Evolutionary conservation across 495 filamentous ascomycete genomes (phyloP).

Genomic region (Podospora didyma): DNA sequence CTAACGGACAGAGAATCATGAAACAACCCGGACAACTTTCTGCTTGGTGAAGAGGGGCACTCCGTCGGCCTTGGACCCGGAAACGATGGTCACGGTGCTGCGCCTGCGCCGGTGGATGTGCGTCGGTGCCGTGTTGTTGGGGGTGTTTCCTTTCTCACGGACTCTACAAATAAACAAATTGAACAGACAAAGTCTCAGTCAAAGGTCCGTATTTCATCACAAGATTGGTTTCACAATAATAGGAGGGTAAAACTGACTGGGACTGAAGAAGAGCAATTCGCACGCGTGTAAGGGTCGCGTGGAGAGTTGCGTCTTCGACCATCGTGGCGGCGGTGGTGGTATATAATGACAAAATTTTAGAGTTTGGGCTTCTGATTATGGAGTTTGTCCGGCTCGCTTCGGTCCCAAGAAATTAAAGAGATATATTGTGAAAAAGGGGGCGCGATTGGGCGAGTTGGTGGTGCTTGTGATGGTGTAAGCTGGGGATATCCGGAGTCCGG

Average conservation of each 20-base stretch:
- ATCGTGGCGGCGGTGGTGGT: slow-evolving; percentile 15
- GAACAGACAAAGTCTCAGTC: neutral
- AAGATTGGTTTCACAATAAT: neutral
- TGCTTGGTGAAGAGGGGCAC: slow-evolving; percentile 27
- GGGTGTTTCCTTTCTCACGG: slow-evolving; percentile 13
- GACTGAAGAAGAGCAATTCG: slow-evolving; percentile 32
- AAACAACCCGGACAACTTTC: slow-evolving; percentile 26
- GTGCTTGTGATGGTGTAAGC: neutral
- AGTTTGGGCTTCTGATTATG: no score
- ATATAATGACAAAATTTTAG: no score
- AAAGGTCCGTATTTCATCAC: no score
- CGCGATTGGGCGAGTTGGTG: no score
- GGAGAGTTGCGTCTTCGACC: slow-evolving; percentile 24
- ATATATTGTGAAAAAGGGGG: no score
- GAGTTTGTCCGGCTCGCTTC: no score
- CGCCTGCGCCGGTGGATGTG: slow-evolving; percentile 20
- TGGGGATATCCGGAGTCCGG: neutral
- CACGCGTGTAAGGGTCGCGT: slow-evolving; percentile 25
- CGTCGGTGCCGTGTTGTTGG: slow-evolving; percentile 9
- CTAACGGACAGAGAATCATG: neutral
- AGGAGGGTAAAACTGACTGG: slow-evolving; percentile 24
- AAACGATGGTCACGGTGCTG: slow-evolving; percentile 20
- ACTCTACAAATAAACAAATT: slow-evolving; percentile 10
- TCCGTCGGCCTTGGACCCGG: slow-evolving; percentile 25
- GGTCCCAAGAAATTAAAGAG: no score